A percentile compares a stretch with the other conserved stretches of the same genome.
These are phyloP conservation scores for Lomentospora prolificans DNA, from an alignment of 2,329 filamentous ascomycete species.

Conservation along the genomic window DNA sequence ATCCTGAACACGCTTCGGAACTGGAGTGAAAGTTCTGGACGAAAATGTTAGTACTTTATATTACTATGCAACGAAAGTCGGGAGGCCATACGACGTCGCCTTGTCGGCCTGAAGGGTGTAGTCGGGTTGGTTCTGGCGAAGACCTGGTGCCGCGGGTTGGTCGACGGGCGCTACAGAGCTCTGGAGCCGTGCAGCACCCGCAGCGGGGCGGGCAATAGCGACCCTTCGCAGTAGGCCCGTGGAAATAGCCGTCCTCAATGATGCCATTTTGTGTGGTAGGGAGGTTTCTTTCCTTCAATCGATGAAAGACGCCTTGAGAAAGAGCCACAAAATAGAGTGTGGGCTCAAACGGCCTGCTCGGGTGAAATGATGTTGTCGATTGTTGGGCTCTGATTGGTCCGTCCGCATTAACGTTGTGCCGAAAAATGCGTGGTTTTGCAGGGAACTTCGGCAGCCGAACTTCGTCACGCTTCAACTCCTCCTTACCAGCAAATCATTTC, in stretches of 20 bases:
- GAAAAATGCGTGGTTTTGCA: slow-evolving; percentile 40
- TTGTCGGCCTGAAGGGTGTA: slow-evolving; percentile 76
- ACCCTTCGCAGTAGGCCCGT: slow-evolving; percentile 40
- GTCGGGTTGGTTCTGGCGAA: slow-evolving; percentile 60
- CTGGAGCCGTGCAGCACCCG: slow-evolving; percentile 38
- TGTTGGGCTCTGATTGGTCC: slow-evolving; percentile 29
- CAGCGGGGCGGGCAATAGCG: slow-evolving; percentile 28
- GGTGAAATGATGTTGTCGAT: slow-evolving; percentile 11
- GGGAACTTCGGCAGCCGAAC: slow-evolving; percentile 15
- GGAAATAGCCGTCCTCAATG: slow-evolving; percentile 49
- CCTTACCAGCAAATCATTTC: slow-evolving; percentile 12
- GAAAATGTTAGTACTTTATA: slow-evolving; percentile 10
- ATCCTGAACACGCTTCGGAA: slow-evolving; percentile 82
- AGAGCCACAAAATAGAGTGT: too few relatives aligned
- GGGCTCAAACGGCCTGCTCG: too few relatives aligned
- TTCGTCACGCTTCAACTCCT: slow-evolving; percentile 10
- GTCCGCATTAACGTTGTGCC: slow-evolving; percentile 32
- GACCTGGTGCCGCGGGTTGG: slow-evolving; percentile 26
- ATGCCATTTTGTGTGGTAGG: slow-evolving; percentile 45
- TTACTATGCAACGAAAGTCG: not conserved
- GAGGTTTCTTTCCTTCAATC: too few relatives aligned
- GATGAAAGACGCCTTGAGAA: too few relatives aligned
- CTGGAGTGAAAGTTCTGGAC: slow-evolving; percentile 73
- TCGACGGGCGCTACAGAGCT: slow-evolving; percentile 35
- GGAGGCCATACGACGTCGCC: slow-evolving; percentile 65